phyloP scores from a whole-genome alignment of 1,284 basidiomycete genomes.

The Exobasidium rhododendri region DNA sequence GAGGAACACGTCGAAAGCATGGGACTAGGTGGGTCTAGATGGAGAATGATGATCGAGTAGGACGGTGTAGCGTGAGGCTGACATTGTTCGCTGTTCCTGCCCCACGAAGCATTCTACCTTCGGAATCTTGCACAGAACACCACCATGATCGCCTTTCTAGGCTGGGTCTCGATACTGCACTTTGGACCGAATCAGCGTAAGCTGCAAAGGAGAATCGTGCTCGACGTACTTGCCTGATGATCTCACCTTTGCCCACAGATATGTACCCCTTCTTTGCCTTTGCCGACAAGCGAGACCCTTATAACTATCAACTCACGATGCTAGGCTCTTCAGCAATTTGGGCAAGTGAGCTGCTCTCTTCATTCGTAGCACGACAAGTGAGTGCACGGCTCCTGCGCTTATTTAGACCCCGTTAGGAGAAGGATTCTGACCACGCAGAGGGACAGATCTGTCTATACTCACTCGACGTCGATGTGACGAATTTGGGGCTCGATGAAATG shows the following conservation, averaged over 20 bases:
- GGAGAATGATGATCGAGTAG: not conserved
- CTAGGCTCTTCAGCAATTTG: conserved; percentile 61
- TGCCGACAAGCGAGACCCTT: conserved; percentile 59
- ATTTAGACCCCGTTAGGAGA: no score
- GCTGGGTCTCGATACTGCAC: conserved; percentile 59
- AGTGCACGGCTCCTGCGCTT: no score
- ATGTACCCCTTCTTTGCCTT: conserved; percentile 64
- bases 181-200: conserved; percentile 59
- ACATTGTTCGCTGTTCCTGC: not conserved
- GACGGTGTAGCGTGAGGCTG: not conserved
- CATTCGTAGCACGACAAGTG: conserved; percentile 56
- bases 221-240: conserved; percentile 1
- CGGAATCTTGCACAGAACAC: conserved; percentile 63
- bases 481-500: conserved; percentile 60
- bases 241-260: conserved; percentile 25
- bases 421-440: no score
- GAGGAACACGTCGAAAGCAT: conserved; percentile 60
- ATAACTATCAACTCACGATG: conserved; percentile 62
- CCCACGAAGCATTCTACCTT: conserved; percentile 57
- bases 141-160: conserved; percentile 58
- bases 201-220: not conserved
- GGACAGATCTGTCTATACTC: conserved; percentile 56
- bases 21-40: conserved; percentile 43
- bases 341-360: conserved; percentile 59
- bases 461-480: conserved; percentile 60